These are phyloP conservation scores for Fusarium sterilihyphosum DNA, from an alignment of 2,329 filamentous ascomycete genomes.

Conservation along the genomic window DNA sequence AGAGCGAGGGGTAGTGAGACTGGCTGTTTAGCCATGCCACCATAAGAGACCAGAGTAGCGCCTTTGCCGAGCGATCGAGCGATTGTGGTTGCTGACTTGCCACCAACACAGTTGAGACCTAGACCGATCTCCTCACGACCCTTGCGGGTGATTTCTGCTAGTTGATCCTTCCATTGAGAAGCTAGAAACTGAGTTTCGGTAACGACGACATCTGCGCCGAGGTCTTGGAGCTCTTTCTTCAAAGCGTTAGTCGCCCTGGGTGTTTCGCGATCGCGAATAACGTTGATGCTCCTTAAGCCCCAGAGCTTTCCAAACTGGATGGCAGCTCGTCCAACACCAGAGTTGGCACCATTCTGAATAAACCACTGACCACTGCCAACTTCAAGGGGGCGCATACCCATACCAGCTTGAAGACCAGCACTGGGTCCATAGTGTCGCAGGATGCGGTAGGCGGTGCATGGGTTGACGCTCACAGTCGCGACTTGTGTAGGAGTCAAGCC, in stretches of 20 bases:
- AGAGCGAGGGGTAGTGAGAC: conserved; percentile 82
- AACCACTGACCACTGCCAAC: conserved; percentile 80
- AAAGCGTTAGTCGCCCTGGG: conserved; percentile 70
- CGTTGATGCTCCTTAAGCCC: conserved; percentile 91
- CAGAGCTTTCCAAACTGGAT: conserved; percentile 88
- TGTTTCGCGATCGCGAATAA: conserved; percentile 78
- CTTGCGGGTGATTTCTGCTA: conserved; percentile 74
- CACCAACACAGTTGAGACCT: conserved; percentile 93
- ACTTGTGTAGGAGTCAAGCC: conserved; percentile 81
- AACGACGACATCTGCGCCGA: conserved; percentile 67
- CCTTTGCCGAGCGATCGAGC: conserved; percentile 76
- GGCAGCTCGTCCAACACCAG: conserved; percentile 87
- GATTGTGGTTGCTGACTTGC: conserved; percentile 81
- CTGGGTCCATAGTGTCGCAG: conserved; percentile 77
- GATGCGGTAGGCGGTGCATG: conserved; percentile 94
- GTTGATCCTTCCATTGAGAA: conserved; percentile 68
- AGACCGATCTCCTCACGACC: conserved; percentile 78
- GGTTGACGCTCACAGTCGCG: conserved; percentile 91
- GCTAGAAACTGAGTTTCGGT: conserved; percentile 65
- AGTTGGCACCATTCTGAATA: conserved; percentile 96
- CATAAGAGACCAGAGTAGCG: conserved; percentile 89
- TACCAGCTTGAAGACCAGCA: conserved; percentile 55
- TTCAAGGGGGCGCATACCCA: conserved; percentile 58
- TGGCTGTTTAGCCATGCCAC: conserved; percentile 92
- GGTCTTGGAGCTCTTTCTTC: conserved; percentile 59